Evolutionary conservation across 164 flowering plant genomes (phyloP), one percentile per base, ranked within the genome.

Genomic region (Magnolia kwangsiensis): DNA sequence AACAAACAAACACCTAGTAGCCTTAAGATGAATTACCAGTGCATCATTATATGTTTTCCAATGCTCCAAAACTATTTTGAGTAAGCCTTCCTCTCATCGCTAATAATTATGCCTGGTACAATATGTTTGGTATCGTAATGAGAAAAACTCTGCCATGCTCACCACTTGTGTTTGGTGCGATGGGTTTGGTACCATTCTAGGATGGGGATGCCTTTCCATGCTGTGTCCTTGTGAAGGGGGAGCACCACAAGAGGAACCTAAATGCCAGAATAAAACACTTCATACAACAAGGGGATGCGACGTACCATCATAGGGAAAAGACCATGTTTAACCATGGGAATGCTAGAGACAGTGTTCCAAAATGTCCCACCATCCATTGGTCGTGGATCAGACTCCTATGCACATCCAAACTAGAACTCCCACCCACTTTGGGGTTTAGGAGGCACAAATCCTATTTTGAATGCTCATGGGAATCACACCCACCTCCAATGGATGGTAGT

Each of bases 11-110:
- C 19, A 3, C 4, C n/a, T n/a, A 50, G n/a, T 55, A 10, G 27
- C 13, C 13, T 37, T 37, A 37, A 37, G 45, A 37, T 37, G 45
- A 37, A 37, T 37, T 37, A 37, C 45, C 45, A 37, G 7, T 37
- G 45, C 45, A 4, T 37, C 45, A 37, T 37, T 74, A 76, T 50
- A 78, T 51, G 29, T 64, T 64, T 72, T 74, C 77, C 49, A 83
- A 63, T n/a, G 72, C 70, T 67, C 19, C 31, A 64, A 76, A 9
- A 61, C 51, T 81, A 1, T 79, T 63, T 7, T 45, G 66, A 67
- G 81, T 80, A 65, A 81, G 79, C 8, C 66, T 70, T 23, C 72
- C 59, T 74, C 63, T 71, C 68, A 84, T 61, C 37, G 68, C 67
- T 10, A 73, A 8, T 21, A 67, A 73, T 23, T 72, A 55, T 65